These are phyloP conservation scores for Ceratocystis albifundus DNA, from an alignment of 2,329 filamentous ascomycete species.

Conservation along the genomic window DNA sequence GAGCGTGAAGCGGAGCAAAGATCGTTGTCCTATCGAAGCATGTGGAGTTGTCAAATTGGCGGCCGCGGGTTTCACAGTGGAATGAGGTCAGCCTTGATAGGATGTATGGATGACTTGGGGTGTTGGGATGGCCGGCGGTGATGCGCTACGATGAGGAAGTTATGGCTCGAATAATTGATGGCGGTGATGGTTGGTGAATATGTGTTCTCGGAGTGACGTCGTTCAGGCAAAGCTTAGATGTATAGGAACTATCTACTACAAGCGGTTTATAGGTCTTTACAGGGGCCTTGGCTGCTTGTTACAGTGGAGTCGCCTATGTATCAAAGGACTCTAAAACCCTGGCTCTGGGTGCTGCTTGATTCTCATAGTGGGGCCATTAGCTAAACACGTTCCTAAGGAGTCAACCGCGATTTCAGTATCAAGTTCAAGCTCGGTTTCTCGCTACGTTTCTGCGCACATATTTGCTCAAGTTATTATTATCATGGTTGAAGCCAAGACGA, in stretches of 20 bases:
- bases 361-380: neutral
- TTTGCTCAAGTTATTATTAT: neutral
- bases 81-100: neutral
- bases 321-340: neutral
- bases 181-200: neutral
- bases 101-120: neutral
- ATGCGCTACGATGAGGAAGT: neutral
- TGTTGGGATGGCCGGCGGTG: neutral
- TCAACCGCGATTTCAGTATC: neutral
- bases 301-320: neutral
- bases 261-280: neutral
- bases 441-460: neutral
- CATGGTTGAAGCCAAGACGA: constrained; percentile 18
- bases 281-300: neutral
- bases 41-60: neutral
- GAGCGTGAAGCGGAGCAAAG: neutral
- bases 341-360: neutral
- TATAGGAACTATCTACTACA: no score
- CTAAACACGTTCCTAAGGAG: neutral
- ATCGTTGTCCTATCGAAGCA: neutral
- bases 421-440: neutral
- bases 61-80: neutral
- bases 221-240: neutral
- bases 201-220: constrained; percentile 10
- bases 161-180: neutral